Evolutionary conservation across 2,329 filamentous ascomycete genomes (phyloP).

Genomic region (Aureobasidium sp.): DNA sequence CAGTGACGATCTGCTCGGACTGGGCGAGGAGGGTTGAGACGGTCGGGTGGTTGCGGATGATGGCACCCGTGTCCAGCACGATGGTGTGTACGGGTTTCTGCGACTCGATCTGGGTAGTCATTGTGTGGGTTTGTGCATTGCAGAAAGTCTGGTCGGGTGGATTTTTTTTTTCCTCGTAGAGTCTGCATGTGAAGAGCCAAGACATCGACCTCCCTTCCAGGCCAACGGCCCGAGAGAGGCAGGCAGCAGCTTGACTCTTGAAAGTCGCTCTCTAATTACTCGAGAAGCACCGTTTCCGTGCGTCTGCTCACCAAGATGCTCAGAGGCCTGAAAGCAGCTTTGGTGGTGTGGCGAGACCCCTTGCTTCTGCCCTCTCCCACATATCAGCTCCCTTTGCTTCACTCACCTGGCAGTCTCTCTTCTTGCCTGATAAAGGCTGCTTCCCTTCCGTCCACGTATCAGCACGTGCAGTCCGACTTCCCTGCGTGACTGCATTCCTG

Average conservation of each 20-base stretch:
- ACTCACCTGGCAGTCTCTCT: conserved; percentile 14
- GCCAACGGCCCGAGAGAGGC: too few species aligned
- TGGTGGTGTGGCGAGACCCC: conserved; percentile 15
- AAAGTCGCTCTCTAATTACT: too few species aligned
- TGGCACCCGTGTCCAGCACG: conserved; percentile 81
- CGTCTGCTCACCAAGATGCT: too few species aligned
- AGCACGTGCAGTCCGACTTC: background rate
- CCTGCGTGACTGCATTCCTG: conserved; percentile 16
- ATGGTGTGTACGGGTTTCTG: conserved; percentile 72
- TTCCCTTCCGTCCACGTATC: conserved; percentile 3
- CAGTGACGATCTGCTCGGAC: conserved; percentile 71
- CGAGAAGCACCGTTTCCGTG: too few species aligned
- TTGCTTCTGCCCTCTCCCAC: conserved; percentile 13
- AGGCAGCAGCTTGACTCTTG: too few species aligned
- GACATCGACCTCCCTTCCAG: too few species aligned
- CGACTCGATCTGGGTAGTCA: conserved; percentile 23
- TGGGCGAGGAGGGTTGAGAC: conserved; percentile 74
- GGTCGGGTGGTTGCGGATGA: conserved; percentile 87
- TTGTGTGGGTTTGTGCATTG: background rate
- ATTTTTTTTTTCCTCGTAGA: too few species aligned
- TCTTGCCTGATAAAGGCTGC: conserved; percentile 3
- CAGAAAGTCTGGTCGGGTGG: too few species aligned
- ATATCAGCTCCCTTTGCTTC: conserved; percentile 15
- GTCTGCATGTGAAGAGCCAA: background rate
- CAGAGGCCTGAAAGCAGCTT: too few species aligned